A percentile compares a stretch with the other conserved stretches of the same genome.
Evolutionary conservation across 176 grass and related monocot genomes (phyloP).

Genomic region (Pharus latifolius): DNA sequence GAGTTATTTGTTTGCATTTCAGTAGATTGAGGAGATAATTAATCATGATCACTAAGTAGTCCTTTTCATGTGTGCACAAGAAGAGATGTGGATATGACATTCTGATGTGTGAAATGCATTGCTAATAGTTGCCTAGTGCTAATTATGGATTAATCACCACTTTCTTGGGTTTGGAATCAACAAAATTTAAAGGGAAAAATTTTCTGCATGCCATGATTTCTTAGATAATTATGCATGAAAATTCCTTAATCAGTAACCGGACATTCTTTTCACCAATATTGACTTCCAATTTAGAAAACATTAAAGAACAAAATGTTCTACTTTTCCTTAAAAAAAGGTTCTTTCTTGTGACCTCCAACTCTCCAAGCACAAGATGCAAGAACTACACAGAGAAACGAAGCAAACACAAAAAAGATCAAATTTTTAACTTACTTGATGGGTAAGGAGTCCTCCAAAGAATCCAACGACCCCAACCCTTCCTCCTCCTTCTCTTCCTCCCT

Average conservation of each 20-base stretch:
- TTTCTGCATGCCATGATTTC: background rate
- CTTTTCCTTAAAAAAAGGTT: background rate
- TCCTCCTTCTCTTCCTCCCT: constrained; percentile 24
- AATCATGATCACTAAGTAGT: background rate
- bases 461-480: constrained; percentile 27
- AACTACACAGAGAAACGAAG: background rate
- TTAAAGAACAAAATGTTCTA: background rate
- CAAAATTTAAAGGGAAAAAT: background rate
- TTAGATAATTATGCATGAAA: background rate
- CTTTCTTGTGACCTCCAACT: background rate
- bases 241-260: background rate
- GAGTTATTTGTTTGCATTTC: background rate
- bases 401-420: background rate
- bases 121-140: too few relatives aligned
- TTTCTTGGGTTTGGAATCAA: background rate
- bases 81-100: too few relatives aligned
- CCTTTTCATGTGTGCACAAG: background rate
- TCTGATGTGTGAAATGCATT: too few relatives aligned
- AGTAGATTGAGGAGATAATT: background rate
- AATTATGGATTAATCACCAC: too few relatives aligned
- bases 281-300: too few relatives aligned
- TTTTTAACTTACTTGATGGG: constrained; percentile 50
- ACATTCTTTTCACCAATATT: too few relatives aligned
- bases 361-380: background rate
- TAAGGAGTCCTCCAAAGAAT: constrained; percentile 45